Evolutionary conservation across 306 rosid species (phyloP).

Genomic region (Dalbergia cultrata): DNA sequence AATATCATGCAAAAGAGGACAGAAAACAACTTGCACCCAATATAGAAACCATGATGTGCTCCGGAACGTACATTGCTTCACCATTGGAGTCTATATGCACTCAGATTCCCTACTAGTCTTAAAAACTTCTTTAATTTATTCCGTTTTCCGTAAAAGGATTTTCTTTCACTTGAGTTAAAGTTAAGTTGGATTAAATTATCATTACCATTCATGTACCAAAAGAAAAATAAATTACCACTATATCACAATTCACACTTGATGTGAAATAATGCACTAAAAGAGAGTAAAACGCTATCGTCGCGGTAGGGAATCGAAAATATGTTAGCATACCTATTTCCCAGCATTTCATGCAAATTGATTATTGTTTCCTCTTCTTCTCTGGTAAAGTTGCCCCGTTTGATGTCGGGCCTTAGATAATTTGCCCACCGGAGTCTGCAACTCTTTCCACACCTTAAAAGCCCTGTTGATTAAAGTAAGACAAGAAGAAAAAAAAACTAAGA

Average conservation of each 20-base stretch:
- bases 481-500: no score
- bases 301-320: no score
- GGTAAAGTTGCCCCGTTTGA: conserved; percentile 79
- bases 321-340: conserved; percentile 70
- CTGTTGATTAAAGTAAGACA: conserved; percentile 38
- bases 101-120: neutral
- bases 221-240: neutral
- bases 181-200: neutral
- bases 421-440: conserved; percentile 87
- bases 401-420: conserved; percentile 77
- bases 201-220: neutral
- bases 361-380: conserved; percentile 72
- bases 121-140: neutral
- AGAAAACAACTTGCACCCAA: neutral
- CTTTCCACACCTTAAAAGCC: conserved; percentile 83
- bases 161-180: neutral
- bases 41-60: neutral
- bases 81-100: neutral
- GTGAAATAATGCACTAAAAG: neutral
- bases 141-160: neutral
- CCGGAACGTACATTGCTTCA: conserved; percentile 8
- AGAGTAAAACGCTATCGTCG: neutral
- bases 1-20: neutral
- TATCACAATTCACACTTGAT: no score
- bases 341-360: conserved; percentile 62